Evolutionary conservation across 257 asterid genomes (phyloP), one percentile per base, ranked within the genome.

Genomic region (Knoxia roxburghii): DNA sequence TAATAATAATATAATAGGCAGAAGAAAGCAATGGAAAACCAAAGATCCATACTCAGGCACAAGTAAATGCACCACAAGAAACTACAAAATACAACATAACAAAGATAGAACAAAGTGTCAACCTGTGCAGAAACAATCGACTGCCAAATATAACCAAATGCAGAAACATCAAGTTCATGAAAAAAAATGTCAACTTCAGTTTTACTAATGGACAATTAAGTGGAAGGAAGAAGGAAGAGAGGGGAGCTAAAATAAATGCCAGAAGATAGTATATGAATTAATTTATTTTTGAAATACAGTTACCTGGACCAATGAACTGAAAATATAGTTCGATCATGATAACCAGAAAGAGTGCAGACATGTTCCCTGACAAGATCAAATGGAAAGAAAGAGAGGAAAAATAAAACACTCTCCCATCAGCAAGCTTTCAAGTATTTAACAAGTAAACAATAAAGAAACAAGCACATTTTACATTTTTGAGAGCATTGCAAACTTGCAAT

Each of bases 251-350:
- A 45, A 35, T 39, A 32, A 32, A 43, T 57, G 37, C 5, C 49
- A 56, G 13, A 11, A 32, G 63, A 21, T 33, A 71, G 35, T 53
- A 74, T 18, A 61, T 68, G 51, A 50, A 74, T n/a, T 60, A 23
- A 10, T 51, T 35, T 61, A n/a, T 37, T 33, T 43, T 58, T 5
- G 30, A 35, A 52, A 43, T 51, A 46, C 61, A 29, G 73, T 52
- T 77, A 94, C 99, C 96, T 85, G 71, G 97, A 90, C 99, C 97
- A 94, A 64, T 90, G 85, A 69, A 90, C 82, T 20, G 96, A 83
- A 79, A 94, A 94, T 72, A 94, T 80, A 58, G 99, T 90, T 52
- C 96, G 86, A 75, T 87, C 93, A 67, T 94, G 99, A 81, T 85
- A 94, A 70, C 97, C 99, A 72, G 96, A 81, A 63, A 94, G 89